phyloP scores from a whole-genome alignment of 116 monocot species.

The Iris pallida region DNA sequence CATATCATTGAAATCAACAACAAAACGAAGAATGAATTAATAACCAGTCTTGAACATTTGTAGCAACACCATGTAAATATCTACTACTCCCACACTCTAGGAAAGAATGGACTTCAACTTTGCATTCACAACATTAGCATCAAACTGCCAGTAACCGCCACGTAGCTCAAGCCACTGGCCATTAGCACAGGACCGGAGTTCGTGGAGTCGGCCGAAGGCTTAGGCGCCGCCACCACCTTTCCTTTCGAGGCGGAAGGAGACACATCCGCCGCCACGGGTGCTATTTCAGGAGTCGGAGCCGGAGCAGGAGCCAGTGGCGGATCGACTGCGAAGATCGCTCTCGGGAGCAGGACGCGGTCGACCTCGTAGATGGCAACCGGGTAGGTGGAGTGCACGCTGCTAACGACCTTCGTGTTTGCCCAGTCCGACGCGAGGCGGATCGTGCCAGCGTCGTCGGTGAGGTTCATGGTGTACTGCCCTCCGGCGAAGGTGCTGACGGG shows the following conservation, averaged over 20 bases:
- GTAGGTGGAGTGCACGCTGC: conserved; percentile 67
- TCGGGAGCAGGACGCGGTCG: conserved; percentile 57
- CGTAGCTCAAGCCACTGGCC: background rate
- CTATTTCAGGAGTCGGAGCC: conserved; percentile 8
- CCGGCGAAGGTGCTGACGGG: conserved; percentile 72
- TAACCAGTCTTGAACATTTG: too few species aligned
- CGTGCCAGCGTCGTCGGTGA: conserved; percentile 55
- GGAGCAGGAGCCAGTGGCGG: conserved; percentile 34
- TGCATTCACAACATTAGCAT: conserved; percentile 16
- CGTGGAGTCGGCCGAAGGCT: conserved; percentile 6
- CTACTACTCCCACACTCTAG: too few species aligned
- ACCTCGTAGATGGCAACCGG: conserved; percentile 80
- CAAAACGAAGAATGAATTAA: too few species aligned
- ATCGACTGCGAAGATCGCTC: conserved; percentile 48
- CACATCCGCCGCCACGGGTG: conserved; percentile 11
- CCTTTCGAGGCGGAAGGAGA: background rate
- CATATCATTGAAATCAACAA: too few species aligned
- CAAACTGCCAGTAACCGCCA: background rate
- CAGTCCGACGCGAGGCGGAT: conserved; percentile 54
- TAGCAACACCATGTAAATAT: too few species aligned
- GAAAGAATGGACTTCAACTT: too few species aligned
- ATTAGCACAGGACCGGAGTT: background rate
- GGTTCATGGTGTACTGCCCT: conserved; percentile 58
- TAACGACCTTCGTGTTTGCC: conserved; percentile 70
- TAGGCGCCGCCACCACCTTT: conserved; percentile 7